phyloP scores from a whole-genome alignment of 805 yeast genomes.

The Schizosaccharomyces cryophilus region DNA sequence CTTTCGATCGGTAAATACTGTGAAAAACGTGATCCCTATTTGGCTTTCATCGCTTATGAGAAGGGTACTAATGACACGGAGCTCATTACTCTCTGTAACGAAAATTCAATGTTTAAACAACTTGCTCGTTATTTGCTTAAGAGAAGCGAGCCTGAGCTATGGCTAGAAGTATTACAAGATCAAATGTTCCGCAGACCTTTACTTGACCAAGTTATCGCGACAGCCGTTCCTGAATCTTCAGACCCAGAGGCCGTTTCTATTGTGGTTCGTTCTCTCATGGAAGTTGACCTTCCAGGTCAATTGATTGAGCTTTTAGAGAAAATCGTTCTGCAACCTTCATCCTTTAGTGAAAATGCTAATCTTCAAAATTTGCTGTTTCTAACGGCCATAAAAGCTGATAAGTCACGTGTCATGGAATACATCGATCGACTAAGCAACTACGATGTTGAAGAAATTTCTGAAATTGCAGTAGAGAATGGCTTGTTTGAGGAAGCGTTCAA shows the following conservation, averaged over 20 bases:
- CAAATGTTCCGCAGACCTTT: slow-evolving; percentile 75
- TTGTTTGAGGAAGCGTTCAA: slow-evolving; percentile 84
- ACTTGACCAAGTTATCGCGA: slow-evolving; percentile 80
- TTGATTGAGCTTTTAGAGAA: slow-evolving; percentile 85
- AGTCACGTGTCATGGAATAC: slow-evolving; percentile 56
- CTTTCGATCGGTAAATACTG: slow-evolving; percentile 90
- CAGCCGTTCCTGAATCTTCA: slow-evolving; percentile 82
- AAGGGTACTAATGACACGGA: slow-evolving; percentile 85
- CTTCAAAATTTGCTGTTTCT: slow-evolving; percentile 77
- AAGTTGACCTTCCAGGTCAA: slow-evolving; percentile 75
- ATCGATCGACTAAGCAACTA: slow-evolving; percentile 74
- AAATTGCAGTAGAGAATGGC: slow-evolving; percentile 69
- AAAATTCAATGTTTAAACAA: slow-evolving; percentile 92
- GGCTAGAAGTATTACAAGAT: slow-evolving; percentile 61
- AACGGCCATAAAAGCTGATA: slow-evolving; percentile 90
- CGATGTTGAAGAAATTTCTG: slow-evolving; percentile 85
- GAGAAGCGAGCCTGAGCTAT: slow-evolving; percentile 64
- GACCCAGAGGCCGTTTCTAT: slow-evolving; percentile 86
- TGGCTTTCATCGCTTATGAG: slow-evolving; percentile 92
- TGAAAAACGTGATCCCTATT: slow-evolving; percentile 95
- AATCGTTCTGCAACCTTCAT: slow-evolving; percentile 89
- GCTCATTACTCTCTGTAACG: slow-evolving; percentile 75
- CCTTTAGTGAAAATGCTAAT: slow-evolving; percentile 84
- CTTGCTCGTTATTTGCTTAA: slow-evolving; percentile 88
- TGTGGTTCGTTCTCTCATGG: slow-evolving; percentile 90